Evolutionary conservation across 1,284 basidiomycete genomes (phyloP), one percentile per base, ranked within the genome.

Genomic region (Melampsora abietis-canadensis): DNA sequence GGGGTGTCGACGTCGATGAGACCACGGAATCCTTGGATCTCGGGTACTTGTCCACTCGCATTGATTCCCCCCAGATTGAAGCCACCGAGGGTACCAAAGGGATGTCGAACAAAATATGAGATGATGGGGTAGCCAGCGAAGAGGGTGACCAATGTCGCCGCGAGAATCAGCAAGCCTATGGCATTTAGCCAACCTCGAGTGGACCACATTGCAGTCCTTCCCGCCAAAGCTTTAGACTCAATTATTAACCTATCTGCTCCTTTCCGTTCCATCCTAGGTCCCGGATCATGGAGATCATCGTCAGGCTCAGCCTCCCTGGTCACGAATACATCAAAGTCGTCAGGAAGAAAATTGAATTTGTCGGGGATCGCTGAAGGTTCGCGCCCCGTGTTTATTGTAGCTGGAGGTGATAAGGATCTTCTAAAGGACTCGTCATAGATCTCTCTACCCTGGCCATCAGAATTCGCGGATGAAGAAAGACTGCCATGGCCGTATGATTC

Each of bases 1-100:
- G 83, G 90, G 0, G 92, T 94, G 74, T 91, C 88, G 6, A 84
- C 72, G 81, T 94, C 92, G 77, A 94, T 88, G 69, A 92, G 83
- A 3, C 87, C 87, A 88, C 79, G 87, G 8, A 76, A 87, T 2
- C 89, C 87, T 2, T 93, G 87, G 30, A 82, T 82, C 24, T 82
- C 82, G 21, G 90, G 87, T 27, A 92, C 84, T 84, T 92, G 84
- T 47, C 92, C 92, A 15, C 88, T 88, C 0, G 81, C 84, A 80
- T 91, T 91, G 77, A 90, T 86, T 78, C 91, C 91, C 37, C 91
- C 92, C 24, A 92, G 79, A 79, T 91, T 91, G 77, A 84, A 85
- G 0, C 82, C 85, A 0, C 83, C 84, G n/a, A 84, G 81, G 1
- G 80, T 83, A n/a, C 75, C 76, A 1, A 79, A 73, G 6, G 62